Percentiles rank a stretch among this genome's conserved stretches.
These are phyloP conservation scores for Vitis labrusca DNA, from an alignment of 164 flowering plant species.

Conservation along the genomic window DNA sequence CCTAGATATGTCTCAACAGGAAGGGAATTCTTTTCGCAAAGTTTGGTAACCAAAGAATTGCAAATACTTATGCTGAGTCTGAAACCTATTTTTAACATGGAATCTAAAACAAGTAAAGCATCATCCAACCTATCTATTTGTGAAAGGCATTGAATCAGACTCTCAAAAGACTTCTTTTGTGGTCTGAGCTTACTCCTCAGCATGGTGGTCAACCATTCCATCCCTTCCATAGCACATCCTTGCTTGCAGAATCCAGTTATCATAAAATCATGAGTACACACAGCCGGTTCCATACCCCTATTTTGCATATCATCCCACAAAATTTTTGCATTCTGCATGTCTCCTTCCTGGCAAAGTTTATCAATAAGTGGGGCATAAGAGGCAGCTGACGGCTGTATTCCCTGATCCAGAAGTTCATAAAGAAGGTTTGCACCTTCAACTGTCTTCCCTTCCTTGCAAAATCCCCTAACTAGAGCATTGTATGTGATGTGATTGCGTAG, in stretches of 20 bases:
- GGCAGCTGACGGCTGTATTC: slow-evolving; percentile 41
- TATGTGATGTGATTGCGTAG: slow-evolving; percentile 43
- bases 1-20: slow-evolving; percentile 21
- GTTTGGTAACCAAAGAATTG: slow-evolving; percentile 23
- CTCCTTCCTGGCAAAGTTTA: slow-evolving; percentile 44
- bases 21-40: slow-evolving; percentile 26
- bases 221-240: slow-evolving; percentile 36
- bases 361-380: slow-evolving; percentile 45
- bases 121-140: slow-evolving; percentile 36
- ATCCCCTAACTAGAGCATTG: slow-evolving; percentile 48
- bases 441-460: slow-evolving; percentile 43
- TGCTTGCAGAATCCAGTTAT: slow-evolving; percentile 45
- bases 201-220: slow-evolving; percentile 49
- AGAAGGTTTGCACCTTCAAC: slow-evolving; percentile 31
- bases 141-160: slow-evolving; percentile 34
- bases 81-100: slow-evolving; percentile 45
- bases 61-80: slow-evolving; percentile 17
- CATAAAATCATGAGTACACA: slow-evolving; percentile 31
- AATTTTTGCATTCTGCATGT: slow-evolving; percentile 32
- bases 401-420: slow-evolving; percentile 38
- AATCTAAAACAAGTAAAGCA: slow-evolving; percentile 39
- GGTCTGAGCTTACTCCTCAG: slow-evolving; percentile 42
- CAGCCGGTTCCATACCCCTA: slow-evolving; percentile 37
- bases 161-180: slow-evolving; percentile 32
- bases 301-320: slow-evolving; percentile 46